These are phyloP conservation scores for Amauroascus verrucosus DNA, from an alignment of 2,329 filamentous ascomycete species.

Conservation along the genomic window DNA sequence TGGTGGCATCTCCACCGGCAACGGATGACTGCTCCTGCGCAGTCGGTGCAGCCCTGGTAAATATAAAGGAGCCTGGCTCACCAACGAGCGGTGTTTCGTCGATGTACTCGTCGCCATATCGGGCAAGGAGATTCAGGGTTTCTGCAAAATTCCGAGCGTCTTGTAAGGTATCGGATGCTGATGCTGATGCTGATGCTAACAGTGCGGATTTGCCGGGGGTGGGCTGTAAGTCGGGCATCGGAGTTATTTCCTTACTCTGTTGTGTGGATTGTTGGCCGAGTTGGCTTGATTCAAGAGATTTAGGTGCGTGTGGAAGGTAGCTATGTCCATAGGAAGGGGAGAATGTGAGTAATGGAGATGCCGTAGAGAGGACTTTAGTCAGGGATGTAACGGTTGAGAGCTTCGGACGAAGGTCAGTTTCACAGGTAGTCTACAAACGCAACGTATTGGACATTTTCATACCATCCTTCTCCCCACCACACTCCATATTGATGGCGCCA, in stretches of 20 bases:
- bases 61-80: conserved; percentile 53
- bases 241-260: conserved; percentile 40
- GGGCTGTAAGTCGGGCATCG: conserved; percentile 33
- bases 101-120: conserved; percentile 52
- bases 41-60: conserved; percentile 31
- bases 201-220: conserved; percentile 21
- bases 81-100: conserved; percentile 54
- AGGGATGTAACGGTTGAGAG: conserved; percentile 48
- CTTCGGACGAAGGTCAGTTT: conserved; percentile 27
- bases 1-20: not conserved
- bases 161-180: conserved; percentile 18
- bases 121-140: conserved; percentile 42
- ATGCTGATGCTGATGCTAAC: conserved; percentile 18
- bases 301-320: conserved; percentile 44
- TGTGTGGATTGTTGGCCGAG: conserved; percentile 31
- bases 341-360: conserved; percentile 46
- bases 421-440: not conserved
- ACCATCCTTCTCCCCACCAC: conserved; percentile 47
- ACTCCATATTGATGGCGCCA: conserved; percentile 51
- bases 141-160: conserved; percentile 37
- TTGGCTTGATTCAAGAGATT: conserved; percentile 28
- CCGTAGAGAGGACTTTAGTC: conserved; percentile 45
- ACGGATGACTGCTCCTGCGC: not conserved
- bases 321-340: conserved; percentile 50
- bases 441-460: conserved; percentile 18